Conservation (phyloP, 345 rosid genomes). For the Brassica juncea region DNA sequence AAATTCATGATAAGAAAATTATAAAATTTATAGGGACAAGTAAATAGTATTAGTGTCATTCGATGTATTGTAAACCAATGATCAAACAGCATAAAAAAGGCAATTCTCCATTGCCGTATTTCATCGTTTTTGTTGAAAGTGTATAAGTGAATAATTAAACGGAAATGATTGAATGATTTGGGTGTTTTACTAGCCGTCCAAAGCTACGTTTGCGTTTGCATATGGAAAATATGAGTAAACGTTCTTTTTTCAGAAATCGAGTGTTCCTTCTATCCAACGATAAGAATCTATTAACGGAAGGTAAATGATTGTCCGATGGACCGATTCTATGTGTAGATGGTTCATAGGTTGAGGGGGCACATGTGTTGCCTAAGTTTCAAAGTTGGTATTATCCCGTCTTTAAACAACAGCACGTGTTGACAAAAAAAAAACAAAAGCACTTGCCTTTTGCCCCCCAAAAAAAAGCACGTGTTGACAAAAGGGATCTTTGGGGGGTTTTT, state of each 20-base stretch:
- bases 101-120: too few relatives aligned
- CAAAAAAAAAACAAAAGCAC: too few relatives aligned
- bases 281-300: background rate
- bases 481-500: too few relatives aligned
- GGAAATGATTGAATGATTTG: background rate
- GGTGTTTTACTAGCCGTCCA: background rate
- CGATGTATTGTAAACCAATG: too few relatives aligned
- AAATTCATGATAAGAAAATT: too few relatives aligned
- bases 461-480: too few relatives aligned
- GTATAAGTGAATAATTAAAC: too few relatives aligned
- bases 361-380: slow-evolving; percentile 26
- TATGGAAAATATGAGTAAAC: background rate
- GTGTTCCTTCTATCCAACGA: background rate
- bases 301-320: slow-evolving; percentile 17
- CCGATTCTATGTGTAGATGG: slow-evolving; percentile 27
- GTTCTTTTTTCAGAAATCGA: background rate
- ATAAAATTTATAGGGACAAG: too few relatives aligned
- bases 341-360: slow-evolving; percentile 35
- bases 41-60: too few relatives aligned
- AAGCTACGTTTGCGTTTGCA: background rate
- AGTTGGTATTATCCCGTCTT: background rate
- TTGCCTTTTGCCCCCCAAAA: too few relatives aligned
- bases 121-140: too few relatives aligned
- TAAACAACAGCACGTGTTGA: slow-evolving; percentile 15
- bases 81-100: too few relatives aligned